These are phyloP conservation scores for Pelagomonas calceolata DNA, from an alignment of 108 stramenopile genomes.

Conservation along the genomic window DNA sequence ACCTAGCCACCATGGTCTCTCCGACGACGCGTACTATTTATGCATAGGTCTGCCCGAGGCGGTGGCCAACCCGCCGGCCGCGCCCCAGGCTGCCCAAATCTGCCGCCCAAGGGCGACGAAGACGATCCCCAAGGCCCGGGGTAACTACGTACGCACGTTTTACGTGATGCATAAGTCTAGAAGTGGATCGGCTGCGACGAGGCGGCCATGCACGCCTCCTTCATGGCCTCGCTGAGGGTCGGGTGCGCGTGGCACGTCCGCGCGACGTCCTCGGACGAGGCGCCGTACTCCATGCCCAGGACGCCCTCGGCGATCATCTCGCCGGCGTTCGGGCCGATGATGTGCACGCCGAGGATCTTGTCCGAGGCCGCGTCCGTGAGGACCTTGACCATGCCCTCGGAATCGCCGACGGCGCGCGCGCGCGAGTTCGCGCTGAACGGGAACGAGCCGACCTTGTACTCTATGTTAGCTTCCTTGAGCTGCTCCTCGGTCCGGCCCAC, in stretches of 20 bases:
- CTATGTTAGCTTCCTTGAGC: slow-evolving; percentile 81
- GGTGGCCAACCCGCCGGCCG: too few species aligned
- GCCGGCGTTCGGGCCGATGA: slow-evolving; percentile 98
- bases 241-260: slow-evolving; percentile 99
- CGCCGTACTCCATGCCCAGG: slow-evolving; percentile 98
- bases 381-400: slow-evolving; percentile 94
- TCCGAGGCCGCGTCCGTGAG: slow-evolving; percentile 91
- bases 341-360: slow-evolving; percentile 90
- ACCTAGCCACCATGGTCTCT: too few species aligned
- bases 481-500: slow-evolving; percentile 99
- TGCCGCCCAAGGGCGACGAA: too few species aligned
- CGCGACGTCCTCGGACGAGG: slow-evolving; percentile 96
- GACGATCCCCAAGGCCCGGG: too few species aligned
- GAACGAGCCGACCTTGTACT: slow-evolving; percentile 88
- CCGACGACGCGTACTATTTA: too few species aligned
- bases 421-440: slow-evolving; percentile 89
- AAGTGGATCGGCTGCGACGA: slow-evolving; percentile 97
- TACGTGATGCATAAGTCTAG: slow-evolving; percentile 40
- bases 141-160: too few species aligned
- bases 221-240: slow-evolving; percentile 93
- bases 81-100: too few species aligned
- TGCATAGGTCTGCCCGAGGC: too few species aligned
- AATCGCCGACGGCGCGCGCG: slow-evolving; percentile 81
- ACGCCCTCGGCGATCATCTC: slow-evolving; percentile 99
- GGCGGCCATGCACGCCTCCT: slow-evolving; percentile 99